These are phyloP conservation scores for Botryosphaeria dothidea DNA, from an alignment of 2,329 filamentous ascomycete genomes.

Conservation along the genomic window DNA sequence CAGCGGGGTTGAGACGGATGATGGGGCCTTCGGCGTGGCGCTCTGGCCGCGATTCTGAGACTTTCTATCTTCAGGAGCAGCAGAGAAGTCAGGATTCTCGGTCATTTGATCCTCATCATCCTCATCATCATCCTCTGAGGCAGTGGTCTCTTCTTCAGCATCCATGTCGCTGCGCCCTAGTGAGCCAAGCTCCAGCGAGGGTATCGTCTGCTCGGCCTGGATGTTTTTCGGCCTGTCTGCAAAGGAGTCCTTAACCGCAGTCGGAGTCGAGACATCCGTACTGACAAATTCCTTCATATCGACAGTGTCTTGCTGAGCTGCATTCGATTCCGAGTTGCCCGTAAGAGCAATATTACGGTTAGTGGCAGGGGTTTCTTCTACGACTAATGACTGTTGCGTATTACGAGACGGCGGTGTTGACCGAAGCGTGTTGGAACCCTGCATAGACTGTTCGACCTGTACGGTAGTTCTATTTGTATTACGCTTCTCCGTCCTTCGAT, in stretches of 20 bases:
- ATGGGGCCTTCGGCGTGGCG: neutral
- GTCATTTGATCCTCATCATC: neutral
- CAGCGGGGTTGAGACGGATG: neutral
- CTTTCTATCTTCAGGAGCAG: neutral
- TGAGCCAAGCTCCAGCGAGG: neutral
- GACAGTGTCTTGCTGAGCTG: neutral
- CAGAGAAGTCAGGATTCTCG: neutral
- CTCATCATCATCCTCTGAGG: neutral
- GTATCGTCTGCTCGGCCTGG: neutral
- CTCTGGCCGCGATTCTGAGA: neutral
- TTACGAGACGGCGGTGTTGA: neutral
- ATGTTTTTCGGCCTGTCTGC: neutral
- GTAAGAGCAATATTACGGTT: neutral
- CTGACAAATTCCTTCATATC: neutral
- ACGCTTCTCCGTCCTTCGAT: neutral
- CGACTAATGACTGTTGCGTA: neutral
- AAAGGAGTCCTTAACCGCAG: slow-evolving; percentile 1
- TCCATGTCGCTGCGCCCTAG: neutral
- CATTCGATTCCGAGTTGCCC: neutral
- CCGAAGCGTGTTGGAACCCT: neutral
- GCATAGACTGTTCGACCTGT: slow-evolving; percentile 13
- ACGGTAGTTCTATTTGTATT: neutral
- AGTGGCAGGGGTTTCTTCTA: slow-evolving; percentile 2
- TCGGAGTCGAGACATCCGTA: neutral
- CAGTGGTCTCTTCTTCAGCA: neutral